Percentiles rank a stretch among this genome's conserved stretches.
Evolutionary conservation across 495 filamentous ascomycete species (phyloP).

Genomic region (Lepraria neglecta): DNA sequence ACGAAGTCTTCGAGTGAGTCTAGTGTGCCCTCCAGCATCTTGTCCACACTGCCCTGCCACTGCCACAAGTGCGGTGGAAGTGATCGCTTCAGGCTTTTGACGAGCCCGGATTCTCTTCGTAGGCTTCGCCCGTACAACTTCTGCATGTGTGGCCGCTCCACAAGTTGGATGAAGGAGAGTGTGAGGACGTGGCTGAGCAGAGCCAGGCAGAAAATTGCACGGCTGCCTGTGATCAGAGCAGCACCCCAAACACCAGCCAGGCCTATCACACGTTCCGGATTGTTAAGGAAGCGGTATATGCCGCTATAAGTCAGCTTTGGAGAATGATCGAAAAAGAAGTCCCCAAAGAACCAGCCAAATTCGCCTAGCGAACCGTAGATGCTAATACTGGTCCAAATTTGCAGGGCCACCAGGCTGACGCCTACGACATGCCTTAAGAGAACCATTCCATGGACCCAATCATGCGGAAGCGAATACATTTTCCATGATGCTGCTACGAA

Average conservation of each 20-base stretch:
- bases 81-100: slow-evolving; percentile 79
- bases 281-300: slow-evolving; percentile 97
- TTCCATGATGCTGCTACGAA: slow-evolving; percentile 94
- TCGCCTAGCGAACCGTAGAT: slow-evolving; percentile 96
- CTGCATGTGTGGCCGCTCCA: slow-evolving; percentile 97
- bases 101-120: slow-evolving; percentile 80
- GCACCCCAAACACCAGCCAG: slow-evolving; percentile 95
- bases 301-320: slow-evolving; percentile 90
- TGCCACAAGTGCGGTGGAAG: slow-evolving; percentile 72
- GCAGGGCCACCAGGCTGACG: slow-evolving; percentile 69
- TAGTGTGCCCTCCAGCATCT: slow-evolving; percentile 72
- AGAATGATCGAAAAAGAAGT: slow-evolving; percentile 84
- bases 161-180: slow-evolving; percentile 82
- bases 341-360: slow-evolving; percentile 98
- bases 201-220: slow-evolving; percentile 74
- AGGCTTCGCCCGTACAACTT: slow-evolving; percentile 86
- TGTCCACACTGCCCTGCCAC: slow-evolving; percentile 80
- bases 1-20: slow-evolving; percentile 89
- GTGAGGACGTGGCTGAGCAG: slow-evolving; percentile 77
- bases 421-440: slow-evolving; percentile 84
- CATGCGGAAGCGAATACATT: slow-evolving; percentile 78
- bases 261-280: slow-evolving; percentile 89
- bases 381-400: slow-evolving; percentile 87
- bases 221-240: slow-evolving; percentile 84
- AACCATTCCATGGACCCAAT: slow-evolving; percentile 78